A percentile compares a stretch with the other conserved stretches of the same genome.
phyloP scores from a whole-genome alignment of 352 stramenopile genomes.

The Phytophthora rubi region DNA sequence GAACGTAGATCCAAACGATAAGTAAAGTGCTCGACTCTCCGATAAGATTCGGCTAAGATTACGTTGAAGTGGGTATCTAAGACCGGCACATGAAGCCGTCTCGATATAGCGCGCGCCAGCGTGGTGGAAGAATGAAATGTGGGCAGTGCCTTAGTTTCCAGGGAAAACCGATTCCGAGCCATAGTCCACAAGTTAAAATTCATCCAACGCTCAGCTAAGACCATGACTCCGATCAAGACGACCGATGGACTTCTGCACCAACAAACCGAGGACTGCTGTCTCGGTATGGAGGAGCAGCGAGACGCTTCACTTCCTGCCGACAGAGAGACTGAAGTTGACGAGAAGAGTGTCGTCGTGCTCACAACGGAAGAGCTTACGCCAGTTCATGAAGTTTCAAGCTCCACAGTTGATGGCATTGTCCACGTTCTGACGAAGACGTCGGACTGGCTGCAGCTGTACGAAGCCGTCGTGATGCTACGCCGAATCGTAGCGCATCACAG shows the following conservation, averaged over 20 bases:
- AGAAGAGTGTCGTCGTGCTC: constrained; percentile 54
- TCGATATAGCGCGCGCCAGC: constrained; percentile 28
- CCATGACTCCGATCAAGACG: constrained; percentile 20
- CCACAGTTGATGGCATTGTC: constrained; percentile 29
- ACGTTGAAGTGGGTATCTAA: too few species aligned
- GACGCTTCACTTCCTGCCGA: constrained; percentile 15
- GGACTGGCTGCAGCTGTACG: constrained; percentile 73
- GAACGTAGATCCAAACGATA: too few species aligned
- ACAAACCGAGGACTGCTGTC: background rate
- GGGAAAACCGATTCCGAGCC: background rate
- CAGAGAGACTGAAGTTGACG: constrained; percentile 31
- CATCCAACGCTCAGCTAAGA: background rate
- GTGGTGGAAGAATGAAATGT: background rate
- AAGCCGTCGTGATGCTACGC: constrained; percentile 59
- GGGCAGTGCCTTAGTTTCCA: constrained; percentile 31
- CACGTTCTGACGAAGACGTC: constrained; percentile 32
- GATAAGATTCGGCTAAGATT: too few species aligned
- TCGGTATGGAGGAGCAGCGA: constrained; percentile 21
- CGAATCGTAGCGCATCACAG: constrained; percentile 65
- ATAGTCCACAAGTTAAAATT: background rate
- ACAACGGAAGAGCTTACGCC: constrained; percentile 48
- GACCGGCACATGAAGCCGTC: background rate
- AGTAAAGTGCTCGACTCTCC: too few species aligned
- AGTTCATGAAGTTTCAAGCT: constrained; percentile 29
- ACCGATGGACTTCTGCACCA: background rate